Conservation (phyloP, 2,329 filamentous ascomycete genomes). For the Colletotrichum paranaense region DNA sequence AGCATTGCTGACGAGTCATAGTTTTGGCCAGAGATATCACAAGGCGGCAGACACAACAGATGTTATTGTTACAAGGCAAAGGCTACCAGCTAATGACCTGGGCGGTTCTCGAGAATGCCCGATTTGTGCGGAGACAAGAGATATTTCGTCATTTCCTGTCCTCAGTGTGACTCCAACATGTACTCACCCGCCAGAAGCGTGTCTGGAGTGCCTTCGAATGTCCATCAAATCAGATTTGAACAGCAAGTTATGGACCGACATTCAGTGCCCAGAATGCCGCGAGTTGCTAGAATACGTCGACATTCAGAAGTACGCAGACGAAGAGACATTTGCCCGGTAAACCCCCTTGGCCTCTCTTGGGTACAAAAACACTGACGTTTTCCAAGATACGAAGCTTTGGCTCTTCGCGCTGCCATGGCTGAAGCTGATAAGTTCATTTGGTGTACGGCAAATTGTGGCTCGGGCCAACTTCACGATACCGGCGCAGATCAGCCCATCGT, state of each 20-base stretch:
- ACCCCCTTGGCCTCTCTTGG: background rate
- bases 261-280: slow-evolving; percentile 65
- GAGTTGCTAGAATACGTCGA: slow-evolving; percentile 54
- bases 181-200: slow-evolving; percentile 46
- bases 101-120: slow-evolving; percentile 45
- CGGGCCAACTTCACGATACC: slow-evolving; percentile 62
- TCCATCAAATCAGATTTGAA: slow-evolving; percentile 49
- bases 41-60: slow-evolving; percentile 40
- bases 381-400: slow-evolving; percentile 54
- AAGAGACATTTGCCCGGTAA: slow-evolving; percentile 55
- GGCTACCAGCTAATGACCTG: slow-evolving; percentile 39
- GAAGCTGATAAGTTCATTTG: slow-evolving; percentile 59
- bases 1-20: slow-evolving; percentile 7
- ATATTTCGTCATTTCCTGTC: slow-evolving; percentile 44
- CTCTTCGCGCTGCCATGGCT: slow-evolving; percentile 55
- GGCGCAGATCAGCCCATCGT: slow-evolving; percentile 53
- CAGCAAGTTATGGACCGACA: slow-evolving; percentile 53
- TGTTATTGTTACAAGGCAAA: slow-evolving; percentile 46
- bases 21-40: slow-evolving; percentile 50
- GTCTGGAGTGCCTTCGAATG: slow-evolving; percentile 47
- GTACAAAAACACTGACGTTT: background rate
- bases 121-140: slow-evolving; percentile 50
- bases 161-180: slow-evolving; percentile 47
- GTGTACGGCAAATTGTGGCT: slow-evolving; percentile 63
- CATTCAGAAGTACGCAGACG: slow-evolving; percentile 57